phyloP scores from a whole-genome alignment of 2,329 filamentous ascomycete genomes.

The Venturia oleaginea region DNA sequence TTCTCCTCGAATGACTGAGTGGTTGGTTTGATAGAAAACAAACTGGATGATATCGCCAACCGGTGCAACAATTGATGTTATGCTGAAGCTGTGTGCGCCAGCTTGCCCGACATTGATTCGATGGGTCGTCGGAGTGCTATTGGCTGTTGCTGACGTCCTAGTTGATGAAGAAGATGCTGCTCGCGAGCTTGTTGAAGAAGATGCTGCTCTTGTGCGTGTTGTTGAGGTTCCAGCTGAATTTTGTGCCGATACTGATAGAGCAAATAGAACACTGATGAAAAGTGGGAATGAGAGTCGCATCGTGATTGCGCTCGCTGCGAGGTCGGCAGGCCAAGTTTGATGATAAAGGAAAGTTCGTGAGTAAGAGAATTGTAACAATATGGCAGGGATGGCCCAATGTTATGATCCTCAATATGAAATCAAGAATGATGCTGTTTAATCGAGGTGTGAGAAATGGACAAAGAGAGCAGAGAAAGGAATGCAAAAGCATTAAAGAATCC shows the following conservation, averaged over 20 bases:
- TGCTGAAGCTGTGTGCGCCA: constrained; percentile 18
- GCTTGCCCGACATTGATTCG: constrained; percentile 22
- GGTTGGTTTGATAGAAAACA: constrained; percentile 24
- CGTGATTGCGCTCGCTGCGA: neutral
- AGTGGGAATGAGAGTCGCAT: neutral
- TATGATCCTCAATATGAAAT: neutral
- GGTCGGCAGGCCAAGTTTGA: neutral
- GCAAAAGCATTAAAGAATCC: neutral
- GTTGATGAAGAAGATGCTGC: neutral
- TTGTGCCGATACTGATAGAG: neutral
- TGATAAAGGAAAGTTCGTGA: neutral
- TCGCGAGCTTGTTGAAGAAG: neutral
- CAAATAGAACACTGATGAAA: neutral
- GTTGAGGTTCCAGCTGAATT: neutral
- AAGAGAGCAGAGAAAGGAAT: neutral
- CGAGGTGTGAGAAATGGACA: neutral
- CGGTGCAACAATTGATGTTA: constrained; percentile 22
- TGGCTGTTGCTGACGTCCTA: neutral
- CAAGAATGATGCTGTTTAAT: neutral
- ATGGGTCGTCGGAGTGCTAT: constrained; percentile 15
- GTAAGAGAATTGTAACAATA: neutral
- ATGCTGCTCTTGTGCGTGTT: neutral
- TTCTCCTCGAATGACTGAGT: constrained; percentile 25
- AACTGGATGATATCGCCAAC: constrained; percentile 25
- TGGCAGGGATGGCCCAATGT: neutral